Evolutionary conservation across 148 eudicot genomes (phyloP).

Genomic region (Bassia scoparia): DNA sequence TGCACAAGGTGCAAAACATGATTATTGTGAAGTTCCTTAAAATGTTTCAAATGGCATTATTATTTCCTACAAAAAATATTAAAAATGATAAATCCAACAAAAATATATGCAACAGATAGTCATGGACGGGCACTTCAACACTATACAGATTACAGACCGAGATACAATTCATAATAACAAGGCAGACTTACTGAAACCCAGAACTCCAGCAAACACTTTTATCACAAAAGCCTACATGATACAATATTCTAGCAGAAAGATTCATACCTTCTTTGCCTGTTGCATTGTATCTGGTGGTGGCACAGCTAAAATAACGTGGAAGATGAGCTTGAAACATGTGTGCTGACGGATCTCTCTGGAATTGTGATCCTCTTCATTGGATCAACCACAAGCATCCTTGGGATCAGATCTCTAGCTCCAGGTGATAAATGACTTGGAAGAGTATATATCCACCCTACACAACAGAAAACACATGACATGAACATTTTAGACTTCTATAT

Average conservation of each 20-base stretch:
- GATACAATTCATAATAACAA: too few species aligned
- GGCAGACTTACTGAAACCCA: not conserved
- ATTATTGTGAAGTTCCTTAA: not conserved
- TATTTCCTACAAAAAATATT: not conserved
- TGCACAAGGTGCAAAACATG: not conserved
- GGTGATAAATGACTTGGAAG: conserved; percentile 93
- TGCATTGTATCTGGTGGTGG: conserved; percentile 94
- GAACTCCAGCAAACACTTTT: not conserved
- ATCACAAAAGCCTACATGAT: not conserved
- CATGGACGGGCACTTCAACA: too few species aligned
- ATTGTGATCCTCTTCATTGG: conserved; percentile 91
- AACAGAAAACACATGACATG: not conserved
- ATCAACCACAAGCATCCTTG: conserved; percentile 93
- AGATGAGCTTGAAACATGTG: conserved; percentile 86
- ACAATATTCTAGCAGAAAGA: not conserved
- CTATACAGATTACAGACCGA: too few species aligned
- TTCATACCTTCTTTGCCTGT: conserved; percentile 69
- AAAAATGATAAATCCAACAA: not conserved
- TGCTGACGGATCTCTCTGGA: conserved; percentile 84
- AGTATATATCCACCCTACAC: conserved; percentile 84
- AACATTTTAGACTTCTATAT: not conserved
- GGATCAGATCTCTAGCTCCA: conserved; percentile 88
- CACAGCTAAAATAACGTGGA: conserved; percentile 90
- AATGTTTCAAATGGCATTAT: not conserved
- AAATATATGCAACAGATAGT: not conserved